Evolutionary conservation across 2,329 filamentous ascomycete species (phyloP), one percentile per base, ranked within the genome.

Genomic region (Beauveria asiatica): DNA sequence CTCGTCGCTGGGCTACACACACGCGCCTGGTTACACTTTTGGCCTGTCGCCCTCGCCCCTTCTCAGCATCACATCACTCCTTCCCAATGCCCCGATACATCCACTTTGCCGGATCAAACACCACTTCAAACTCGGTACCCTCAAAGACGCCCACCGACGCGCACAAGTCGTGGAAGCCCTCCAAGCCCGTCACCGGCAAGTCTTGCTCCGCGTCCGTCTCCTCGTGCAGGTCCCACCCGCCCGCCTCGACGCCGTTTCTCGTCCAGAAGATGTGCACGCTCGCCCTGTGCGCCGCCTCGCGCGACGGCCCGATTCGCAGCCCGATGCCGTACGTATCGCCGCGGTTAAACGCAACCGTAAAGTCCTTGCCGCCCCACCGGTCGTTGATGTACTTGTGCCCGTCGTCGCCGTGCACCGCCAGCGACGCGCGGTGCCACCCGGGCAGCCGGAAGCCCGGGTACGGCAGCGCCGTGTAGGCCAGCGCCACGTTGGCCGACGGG

Each of bases 331-430:
- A 78, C 5, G 83, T 85, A 66, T 90, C 83, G 17, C 86, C 87
- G 0, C 74, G 73, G n/a, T 73, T 70, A 69, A 92, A 92, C 5
- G 84, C 78, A 10, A 70, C 66, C 0, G 85, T 85, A 64, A 92
- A 92, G 60, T 84, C 78, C 63, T 83, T 82, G 19, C 90, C 90
- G 23, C 90, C 89, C 77, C 82, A 88, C 8, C 80, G 79, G 70
- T 93, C 87, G 69, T 92, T 90, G 67, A 91, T 79, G 70, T 88
- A 94, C 70, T 82, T 82, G 66, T 87, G 81, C 0, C 90, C 90
- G 70, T 93, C 90, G 70, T 93, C 90, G 51, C 87, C 85, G 70
- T 93, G 90, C n/a, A 93, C 83, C 1, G 80, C 90, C 16, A 92
- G 68, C 64, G 84, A 87, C 19, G 83, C 89, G 39, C 89, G 81